Conservation (phyloP, 2,329 filamentous ascomycete genomes). For the Cephalotrichum gorgonifer region DNA sequence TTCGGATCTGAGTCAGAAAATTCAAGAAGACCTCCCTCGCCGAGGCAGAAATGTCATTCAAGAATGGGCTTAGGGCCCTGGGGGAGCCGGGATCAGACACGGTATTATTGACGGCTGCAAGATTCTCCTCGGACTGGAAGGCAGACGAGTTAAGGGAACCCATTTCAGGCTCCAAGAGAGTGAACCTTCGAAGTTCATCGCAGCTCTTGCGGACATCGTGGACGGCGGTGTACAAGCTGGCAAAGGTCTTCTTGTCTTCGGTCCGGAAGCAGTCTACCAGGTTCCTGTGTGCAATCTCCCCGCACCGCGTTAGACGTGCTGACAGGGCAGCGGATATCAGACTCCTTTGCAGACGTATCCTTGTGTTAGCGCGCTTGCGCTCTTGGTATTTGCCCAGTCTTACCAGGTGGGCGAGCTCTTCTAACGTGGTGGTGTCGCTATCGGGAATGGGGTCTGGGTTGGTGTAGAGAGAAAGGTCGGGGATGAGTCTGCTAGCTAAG, state of each 20-base stretch:
- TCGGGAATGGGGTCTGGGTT: constrained; percentile 51
- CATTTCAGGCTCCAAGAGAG: constrained; percentile 62
- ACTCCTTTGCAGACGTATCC: constrained; percentile 63
- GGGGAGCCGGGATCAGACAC: constrained; percentile 27
- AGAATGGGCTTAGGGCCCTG: constrained; percentile 41
- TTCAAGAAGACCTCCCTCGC: constrained; percentile 66
- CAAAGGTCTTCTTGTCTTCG: constrained; percentile 71
- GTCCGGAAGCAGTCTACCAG: constrained; percentile 68
- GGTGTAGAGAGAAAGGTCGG: constrained; percentile 56
- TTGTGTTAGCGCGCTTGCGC: constrained; percentile 64
- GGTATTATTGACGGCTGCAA: constrained; percentile 27
- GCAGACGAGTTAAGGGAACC: constrained; percentile 39
- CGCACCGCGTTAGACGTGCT: constrained; percentile 62
- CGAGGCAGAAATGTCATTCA: constrained; percentile 65
- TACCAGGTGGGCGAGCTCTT: constrained; percentile 69
- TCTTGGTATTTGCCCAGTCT: constrained; percentile 72
- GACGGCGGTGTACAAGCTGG: constrained; percentile 63
- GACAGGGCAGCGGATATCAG: constrained; percentile 67
- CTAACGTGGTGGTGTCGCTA: constrained; percentile 57
- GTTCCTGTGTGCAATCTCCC: constrained; percentile 64
- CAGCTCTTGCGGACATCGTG: constrained; percentile 72
- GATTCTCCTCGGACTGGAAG: constrained; percentile 35
- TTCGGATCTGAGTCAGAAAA: constrained; percentile 73
- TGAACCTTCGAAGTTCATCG: constrained; percentile 60
- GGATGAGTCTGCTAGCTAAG: constrained; percentile 39